Percentiles rank a stretch among this genome's conserved stretches.
Conservation (phyloP, 192 early-diverging fungal genomes). For the Mortierella claussenii region DNA sequence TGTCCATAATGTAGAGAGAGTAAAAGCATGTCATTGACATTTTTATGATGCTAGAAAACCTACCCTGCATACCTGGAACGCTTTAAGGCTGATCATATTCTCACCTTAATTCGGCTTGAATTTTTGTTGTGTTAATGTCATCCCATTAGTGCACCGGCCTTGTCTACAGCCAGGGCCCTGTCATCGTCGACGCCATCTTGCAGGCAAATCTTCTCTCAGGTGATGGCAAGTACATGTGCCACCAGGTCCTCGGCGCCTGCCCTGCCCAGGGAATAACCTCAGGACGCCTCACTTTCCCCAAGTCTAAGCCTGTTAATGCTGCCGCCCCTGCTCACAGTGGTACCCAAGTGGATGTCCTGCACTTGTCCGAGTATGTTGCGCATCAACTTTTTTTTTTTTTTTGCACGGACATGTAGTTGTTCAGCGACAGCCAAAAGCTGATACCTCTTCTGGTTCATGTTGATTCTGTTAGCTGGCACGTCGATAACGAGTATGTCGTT, state of each 20-base stretch:
- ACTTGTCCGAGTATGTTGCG: conserved; percentile 61
- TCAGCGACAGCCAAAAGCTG: background rate
- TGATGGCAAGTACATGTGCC: conserved; percentile 61
- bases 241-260: conserved; percentile 54
- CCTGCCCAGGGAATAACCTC: conserved; percentile 51
- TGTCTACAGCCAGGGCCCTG: conserved; percentile 60
- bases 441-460: background rate
- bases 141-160: conserved; percentile 57
- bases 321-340: conserved; percentile 32
- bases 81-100: background rate
- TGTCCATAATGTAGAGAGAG: no score
- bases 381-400: background rate
- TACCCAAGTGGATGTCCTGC: conserved; percentile 53
- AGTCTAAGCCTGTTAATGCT: conserved; percentile 51
- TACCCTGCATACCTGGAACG: no score
- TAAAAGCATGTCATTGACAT: no score
- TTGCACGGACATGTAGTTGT: background rate
- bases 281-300: conserved; percentile 58
- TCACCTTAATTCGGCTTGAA: background rate
- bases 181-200: conserved; percentile 50
- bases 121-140: background rate
- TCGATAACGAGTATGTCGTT: conserved; percentile 34
- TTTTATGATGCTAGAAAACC: no score
- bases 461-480: conserved; percentile 14
- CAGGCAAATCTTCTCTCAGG: conserved; percentile 39